These are phyloP conservation scores for Diplodia intermedia DNA, from an alignment of 2,329 filamentous ascomycete genomes.

Conservation along the genomic window DNA sequence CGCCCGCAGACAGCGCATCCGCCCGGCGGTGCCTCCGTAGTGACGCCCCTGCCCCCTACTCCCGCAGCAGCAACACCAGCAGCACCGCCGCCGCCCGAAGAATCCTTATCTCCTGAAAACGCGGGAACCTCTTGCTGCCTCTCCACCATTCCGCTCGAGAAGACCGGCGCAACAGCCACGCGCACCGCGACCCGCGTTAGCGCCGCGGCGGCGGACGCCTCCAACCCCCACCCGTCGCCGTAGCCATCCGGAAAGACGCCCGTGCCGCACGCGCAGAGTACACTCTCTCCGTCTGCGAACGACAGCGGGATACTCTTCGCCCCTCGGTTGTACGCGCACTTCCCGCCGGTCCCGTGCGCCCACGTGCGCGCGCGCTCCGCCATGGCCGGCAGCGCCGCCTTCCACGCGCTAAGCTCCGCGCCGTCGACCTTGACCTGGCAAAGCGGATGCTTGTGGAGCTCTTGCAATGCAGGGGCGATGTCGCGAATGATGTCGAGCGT, in stretches of 20 bases:
- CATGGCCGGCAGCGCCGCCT: constrained; percentile 34
- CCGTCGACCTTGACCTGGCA: constrained; percentile 36
- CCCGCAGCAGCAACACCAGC: neutral
- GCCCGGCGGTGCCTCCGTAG: constrained; percentile 19
- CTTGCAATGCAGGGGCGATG: neutral
- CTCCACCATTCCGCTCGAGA: constrained; percentile 43
- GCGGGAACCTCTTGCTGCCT: constrained; percentile 1
- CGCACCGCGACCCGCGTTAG: constrained; percentile 41
- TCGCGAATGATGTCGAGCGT: constrained; percentile 28
- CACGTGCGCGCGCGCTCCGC: constrained; percentile 49
- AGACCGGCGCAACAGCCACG: constrained; percentile 45
- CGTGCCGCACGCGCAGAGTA: constrained; percentile 46
- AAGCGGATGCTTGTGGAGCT: neutral
- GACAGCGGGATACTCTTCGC: constrained; percentile 39
- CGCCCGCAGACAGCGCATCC: constrained; percentile 35
- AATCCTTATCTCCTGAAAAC: neutral
- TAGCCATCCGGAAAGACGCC: constrained; percentile 40
- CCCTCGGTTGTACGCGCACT: constrained; percentile 43
- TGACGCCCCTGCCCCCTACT: too few species aligned
- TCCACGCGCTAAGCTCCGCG: constrained; percentile 35
- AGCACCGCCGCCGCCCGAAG: neutral
- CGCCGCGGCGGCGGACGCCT: constrained; percentile 36
- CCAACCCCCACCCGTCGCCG: constrained; percentile 25
- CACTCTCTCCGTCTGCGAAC: constrained; percentile 35
- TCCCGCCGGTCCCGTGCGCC: constrained; percentile 41